Conservation (phyloP, 441 rosid genomes). For the Euphorbia celastroides region DNA sequence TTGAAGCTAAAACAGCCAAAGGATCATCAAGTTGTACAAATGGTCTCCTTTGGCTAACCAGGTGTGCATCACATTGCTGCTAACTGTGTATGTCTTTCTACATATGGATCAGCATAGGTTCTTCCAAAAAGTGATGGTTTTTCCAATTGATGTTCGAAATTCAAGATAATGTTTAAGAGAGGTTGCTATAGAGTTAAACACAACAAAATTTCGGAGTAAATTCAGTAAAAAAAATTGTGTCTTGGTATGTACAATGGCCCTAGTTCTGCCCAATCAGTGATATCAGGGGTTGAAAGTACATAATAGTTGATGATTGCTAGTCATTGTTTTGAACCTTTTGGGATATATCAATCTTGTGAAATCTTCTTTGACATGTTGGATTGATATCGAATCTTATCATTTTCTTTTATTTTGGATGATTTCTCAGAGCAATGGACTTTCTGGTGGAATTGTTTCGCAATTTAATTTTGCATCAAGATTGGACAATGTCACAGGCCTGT, state of each 20-base stretch:
- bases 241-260: not conserved
- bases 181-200: too few species aligned
- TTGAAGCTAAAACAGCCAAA: slow-evolving; percentile 66
- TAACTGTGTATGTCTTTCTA: not conserved
- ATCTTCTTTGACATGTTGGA: not conserved
- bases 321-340: not conserved
- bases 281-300: not conserved
- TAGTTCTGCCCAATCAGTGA: not conserved
- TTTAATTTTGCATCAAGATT: slow-evolving; percentile 66
- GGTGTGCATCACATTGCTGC: slow-evolving; percentile 29
- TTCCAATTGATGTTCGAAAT: not conserved
- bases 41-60: slow-evolving; percentile 94
- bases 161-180: too few species aligned
- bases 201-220: too few species aligned
- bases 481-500: slow-evolving; percentile 88
- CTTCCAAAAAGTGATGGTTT: not conserved
- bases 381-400: too few species aligned
- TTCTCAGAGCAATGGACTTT: slow-evolving; percentile 88
- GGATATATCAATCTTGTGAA: not conserved
- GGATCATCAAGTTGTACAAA: slow-evolving; percentile 86
- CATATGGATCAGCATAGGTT: not conserved
- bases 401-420: slow-evolving; percentile 7
- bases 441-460: slow-evolving; percentile 73
- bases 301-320: not conserved
- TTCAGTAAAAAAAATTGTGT: not conserved